phyloP scores from a whole-genome alignment of 176 grass and related monocot species.

The Triticum timopheevii region DNA sequence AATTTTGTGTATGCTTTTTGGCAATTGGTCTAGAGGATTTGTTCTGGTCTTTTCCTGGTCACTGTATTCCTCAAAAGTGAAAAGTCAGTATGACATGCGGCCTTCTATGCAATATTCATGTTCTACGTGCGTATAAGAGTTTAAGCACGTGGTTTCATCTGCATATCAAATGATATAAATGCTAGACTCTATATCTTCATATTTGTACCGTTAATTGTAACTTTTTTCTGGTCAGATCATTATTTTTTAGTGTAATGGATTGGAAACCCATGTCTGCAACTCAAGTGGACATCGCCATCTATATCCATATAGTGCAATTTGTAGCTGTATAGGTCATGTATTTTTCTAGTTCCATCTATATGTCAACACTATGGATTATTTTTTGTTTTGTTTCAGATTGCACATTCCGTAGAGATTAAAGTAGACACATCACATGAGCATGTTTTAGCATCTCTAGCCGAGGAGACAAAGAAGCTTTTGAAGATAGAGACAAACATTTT shows the following conservation, averaged over 20 bases:
- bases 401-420: constrained; percentile 71
- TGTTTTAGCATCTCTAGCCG: constrained; percentile 82
- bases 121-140: background rate
- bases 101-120: constrained; percentile 5
- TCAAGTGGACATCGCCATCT: background rate
- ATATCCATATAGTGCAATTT: constrained; percentile 21
- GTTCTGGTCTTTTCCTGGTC: background rate
- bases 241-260: constrained; percentile 3
- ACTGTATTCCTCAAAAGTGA: constrained; percentile 5
- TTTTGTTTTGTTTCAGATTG: constrained; percentile 63
- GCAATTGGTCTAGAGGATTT: constrained; percentile 1
- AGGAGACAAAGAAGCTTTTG: constrained; percentile 84
- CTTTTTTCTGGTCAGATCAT: constrained; percentile 8
- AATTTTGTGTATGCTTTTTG: background rate
- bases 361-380: constrained; percentile 2
- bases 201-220: background rate
- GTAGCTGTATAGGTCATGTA: background rate
- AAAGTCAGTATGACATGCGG: constrained; percentile 22
- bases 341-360: constrained; percentile 26
- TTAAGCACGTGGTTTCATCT: background rate
- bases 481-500: constrained; percentile 85
- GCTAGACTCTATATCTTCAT: constrained; percentile 7
- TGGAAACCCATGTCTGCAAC: background rate
- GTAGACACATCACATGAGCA: constrained; percentile 66
- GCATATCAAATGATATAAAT: constrained; percentile 10